Evolutionary conservation across 2,329 filamentous ascomycete species (phyloP).

Genomic region (Aspergillus phoenicis): DNA sequence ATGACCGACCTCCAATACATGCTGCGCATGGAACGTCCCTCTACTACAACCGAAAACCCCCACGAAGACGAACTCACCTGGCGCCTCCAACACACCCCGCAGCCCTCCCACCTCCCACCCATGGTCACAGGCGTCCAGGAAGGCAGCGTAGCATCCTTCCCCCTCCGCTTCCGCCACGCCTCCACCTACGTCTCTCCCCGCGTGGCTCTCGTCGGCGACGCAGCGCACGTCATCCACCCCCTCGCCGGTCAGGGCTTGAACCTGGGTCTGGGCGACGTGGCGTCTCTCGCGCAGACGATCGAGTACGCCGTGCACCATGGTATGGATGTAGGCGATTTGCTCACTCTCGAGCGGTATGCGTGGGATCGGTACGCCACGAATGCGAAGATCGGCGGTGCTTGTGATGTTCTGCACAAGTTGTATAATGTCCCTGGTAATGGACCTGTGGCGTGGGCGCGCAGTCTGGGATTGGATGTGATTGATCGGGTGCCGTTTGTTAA

Average conservation of each 20-base stretch:
- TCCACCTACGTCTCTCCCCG: slow-evolving; percentile 88
- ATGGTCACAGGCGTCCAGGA: slow-evolving; percentile 71
- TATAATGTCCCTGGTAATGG: slow-evolving; percentile 75
- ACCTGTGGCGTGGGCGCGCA: slow-evolving; percentile 77
- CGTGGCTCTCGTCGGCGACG: slow-evolving; percentile 89
- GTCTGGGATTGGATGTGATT: slow-evolving; percentile 73
- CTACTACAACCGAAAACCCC: slow-evolving; percentile 34
- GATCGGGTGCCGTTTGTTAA: slow-evolving; percentile 76
- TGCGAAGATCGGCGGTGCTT: slow-evolving; percentile 74
- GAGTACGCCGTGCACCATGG: slow-evolving; percentile 77
- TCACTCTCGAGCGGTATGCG: slow-evolving; percentile 80
- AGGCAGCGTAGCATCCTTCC: slow-evolving; percentile 83
- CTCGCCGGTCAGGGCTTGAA: slow-evolving; percentile 94
- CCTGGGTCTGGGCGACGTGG: slow-evolving; percentile 85
- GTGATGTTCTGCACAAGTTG: slow-evolving; percentile 87
- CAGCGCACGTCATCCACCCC: slow-evolving; percentile 92
- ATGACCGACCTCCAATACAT: slow-evolving; percentile 81
- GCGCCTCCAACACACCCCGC: slow-evolving; percentile 71
- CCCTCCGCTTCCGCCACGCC: slow-evolving; percentile 88
- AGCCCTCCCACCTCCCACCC: slow-evolving; percentile 63
- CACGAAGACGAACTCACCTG: slow-evolving; percentile 80
- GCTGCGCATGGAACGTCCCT: slow-evolving; percentile 61
- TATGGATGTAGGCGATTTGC: slow-evolving; percentile 78
- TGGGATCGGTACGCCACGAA: slow-evolving; percentile 81
- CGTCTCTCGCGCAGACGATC: slow-evolving; percentile 74